Evolutionary conservation across 352 stramenopile species (phyloP).

Genomic region (Pythium guiyangense): DNA sequence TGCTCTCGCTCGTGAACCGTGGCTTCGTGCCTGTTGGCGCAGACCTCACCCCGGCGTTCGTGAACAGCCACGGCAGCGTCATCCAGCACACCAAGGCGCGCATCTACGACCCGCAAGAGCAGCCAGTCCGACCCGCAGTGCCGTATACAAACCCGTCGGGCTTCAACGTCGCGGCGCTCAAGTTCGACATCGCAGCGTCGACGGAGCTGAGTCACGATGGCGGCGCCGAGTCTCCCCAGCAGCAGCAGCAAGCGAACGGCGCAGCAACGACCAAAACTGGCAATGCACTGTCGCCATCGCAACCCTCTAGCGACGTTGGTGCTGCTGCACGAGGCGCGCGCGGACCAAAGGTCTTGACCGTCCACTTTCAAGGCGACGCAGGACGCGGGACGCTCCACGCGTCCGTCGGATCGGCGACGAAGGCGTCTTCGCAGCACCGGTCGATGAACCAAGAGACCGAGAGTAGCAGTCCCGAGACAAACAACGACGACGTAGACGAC

Average conservation of each 20-base stretch:
- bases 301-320: not conserved
- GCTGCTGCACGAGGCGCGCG: constrained; percentile 4
- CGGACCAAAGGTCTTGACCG: constrained; percentile 20
- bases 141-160: constrained; percentile 61
- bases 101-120: constrained; percentile 58
- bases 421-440: not conserved
- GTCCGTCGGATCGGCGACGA: constrained; percentile 10
- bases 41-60: constrained; percentile 66
- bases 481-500: constrained; percentile 15
- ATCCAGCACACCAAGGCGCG: constrained; percentile 45
- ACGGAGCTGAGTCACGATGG: constrained; percentile 1
- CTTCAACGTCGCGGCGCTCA: constrained; percentile 74
- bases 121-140: constrained; percentile 27
- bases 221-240: constrained; percentile 3
- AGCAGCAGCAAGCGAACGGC: not conserved
- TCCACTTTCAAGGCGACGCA: constrained; percentile 21
- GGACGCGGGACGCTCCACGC: constrained; percentile 8
- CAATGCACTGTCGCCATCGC: not conserved
- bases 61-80: constrained; percentile 36
- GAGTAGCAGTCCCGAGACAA: constrained; percentile 10
- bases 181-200: constrained; percentile 55
- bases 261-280: too few relatives aligned
- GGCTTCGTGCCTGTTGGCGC: constrained; percentile 57
- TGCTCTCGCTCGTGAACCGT: constrained; percentile 66
- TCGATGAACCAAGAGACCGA: constrained; percentile 28